Percentiles rank a stretch among this genome's conserved stretches.
Conservation (phyloP, 1,284 basidiomycete species). For the Lentinula novae-zelandiae region DNA sequence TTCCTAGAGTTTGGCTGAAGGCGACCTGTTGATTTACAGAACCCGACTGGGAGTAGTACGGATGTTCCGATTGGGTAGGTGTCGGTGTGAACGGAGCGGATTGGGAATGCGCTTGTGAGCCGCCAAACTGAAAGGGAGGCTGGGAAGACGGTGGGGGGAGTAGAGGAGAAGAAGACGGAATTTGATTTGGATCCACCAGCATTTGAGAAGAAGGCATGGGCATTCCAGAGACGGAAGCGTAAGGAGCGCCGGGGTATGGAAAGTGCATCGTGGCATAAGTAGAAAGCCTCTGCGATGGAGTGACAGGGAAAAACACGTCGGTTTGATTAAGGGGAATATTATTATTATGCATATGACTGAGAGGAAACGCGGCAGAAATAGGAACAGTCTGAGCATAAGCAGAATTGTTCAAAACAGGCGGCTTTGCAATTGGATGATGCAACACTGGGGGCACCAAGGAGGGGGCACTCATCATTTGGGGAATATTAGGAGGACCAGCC, state of each 20-base stretch:
- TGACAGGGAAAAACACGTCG: not conserved
- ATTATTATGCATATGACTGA: not conserved
- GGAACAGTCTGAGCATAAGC: not conserved
- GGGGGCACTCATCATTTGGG: not conserved
- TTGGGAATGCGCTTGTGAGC: not conserved
- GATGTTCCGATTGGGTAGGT: not conserved
- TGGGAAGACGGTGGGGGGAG: not conserved
- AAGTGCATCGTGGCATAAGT: not conserved
- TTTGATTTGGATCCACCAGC: not conserved
- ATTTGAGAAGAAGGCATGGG: not conserved
- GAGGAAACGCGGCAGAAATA: not conserved
- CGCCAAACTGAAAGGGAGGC: not conserved
- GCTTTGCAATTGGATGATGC: not conserved
- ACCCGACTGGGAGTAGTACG: not conserved
- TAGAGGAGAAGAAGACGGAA: not conserved
- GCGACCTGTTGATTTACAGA: constrained; percentile 12
- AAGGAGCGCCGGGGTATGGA: not conserved
- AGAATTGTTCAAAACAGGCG: not conserved
- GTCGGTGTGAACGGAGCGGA: not conserved
- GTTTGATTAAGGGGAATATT: not conserved
- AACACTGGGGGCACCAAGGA: not conserved
- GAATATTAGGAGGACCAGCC: constrained; percentile 11
- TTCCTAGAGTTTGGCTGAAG: constrained; percentile 3
- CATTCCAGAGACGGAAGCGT: not conserved
- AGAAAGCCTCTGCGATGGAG: not conserved